Evolutionary conservation across 1,284 basidiomycete genomes (phyloP).

Genomic region (Erythrobasidium hasegawianum): DNA sequence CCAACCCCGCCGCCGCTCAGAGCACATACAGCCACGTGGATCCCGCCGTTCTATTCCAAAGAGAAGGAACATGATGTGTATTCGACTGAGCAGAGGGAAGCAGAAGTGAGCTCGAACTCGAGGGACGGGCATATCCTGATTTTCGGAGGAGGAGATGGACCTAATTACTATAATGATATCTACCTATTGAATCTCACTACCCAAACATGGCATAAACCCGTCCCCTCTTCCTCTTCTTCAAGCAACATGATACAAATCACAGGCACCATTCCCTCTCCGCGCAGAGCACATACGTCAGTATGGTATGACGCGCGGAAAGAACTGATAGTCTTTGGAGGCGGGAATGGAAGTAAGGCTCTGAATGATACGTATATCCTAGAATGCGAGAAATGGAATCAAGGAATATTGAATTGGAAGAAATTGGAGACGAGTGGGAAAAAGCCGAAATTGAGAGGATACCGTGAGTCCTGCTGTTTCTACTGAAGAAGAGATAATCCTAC

Average conservation of each 20-base stretch:
- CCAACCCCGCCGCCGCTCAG: conserved; percentile 35
- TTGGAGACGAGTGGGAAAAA: conserved; percentile 35
- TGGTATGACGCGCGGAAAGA: conserved; percentile 36
- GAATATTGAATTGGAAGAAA: conserved; percentile 31
- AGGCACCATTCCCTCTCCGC: conserved; percentile 37
- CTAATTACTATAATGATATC: conserved; percentile 41
- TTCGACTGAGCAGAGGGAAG: background rate
- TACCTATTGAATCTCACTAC: conserved; percentile 40
- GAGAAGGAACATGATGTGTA: conserved; percentile 19
- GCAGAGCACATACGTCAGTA: conserved; percentile 42
- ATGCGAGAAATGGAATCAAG: conserved; percentile 21
- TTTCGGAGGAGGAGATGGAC: conserved; percentile 43
- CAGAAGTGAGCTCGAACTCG: background rate
- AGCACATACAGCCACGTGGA: conserved; percentile 34
- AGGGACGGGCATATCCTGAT: conserved; percentile 37
- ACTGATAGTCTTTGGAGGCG: conserved; percentile 43
- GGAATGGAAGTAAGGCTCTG: conserved; percentile 41
- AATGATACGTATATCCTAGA: conserved; percentile 40
- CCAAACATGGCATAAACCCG: conserved; percentile 21
- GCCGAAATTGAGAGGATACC: conserved; percentile 40
- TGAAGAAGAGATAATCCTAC: background rate
- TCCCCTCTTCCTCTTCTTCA: background rate
- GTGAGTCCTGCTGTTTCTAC: conserved; percentile 13
- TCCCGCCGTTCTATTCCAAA: conserved; percentile 13
- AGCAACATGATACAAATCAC: background rate